A percentile compares a stretch with the other conserved stretches of the same genome.
Conservation (phyloP, 176 grass and related monocot genomes). For the Saccharum officinarum region DNA sequence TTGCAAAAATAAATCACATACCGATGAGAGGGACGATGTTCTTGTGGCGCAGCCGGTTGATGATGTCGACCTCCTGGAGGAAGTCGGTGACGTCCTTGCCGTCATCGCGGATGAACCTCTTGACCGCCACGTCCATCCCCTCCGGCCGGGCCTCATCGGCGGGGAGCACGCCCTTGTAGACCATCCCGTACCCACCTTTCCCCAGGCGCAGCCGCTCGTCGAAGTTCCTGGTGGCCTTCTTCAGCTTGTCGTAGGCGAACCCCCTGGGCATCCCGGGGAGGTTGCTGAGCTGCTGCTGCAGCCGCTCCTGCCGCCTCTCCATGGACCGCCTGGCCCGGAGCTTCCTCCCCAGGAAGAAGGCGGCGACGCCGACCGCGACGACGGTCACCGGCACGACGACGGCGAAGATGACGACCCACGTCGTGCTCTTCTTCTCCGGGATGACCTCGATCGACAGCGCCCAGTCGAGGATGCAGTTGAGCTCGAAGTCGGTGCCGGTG, state of each 20-base stretch:
- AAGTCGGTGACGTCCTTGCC: constrained; percentile 46
- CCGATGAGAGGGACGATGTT: constrained; percentile 57
- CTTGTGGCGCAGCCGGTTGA: constrained; percentile 57
- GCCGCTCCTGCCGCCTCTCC: constrained; percentile 24
- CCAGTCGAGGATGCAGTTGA: constrained; percentile 79
- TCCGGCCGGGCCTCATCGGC: constrained; percentile 3
- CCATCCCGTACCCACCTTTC: constrained; percentile 43
- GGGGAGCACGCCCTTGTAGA: constrained; percentile 48
- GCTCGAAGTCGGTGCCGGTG: constrained; percentile 49
- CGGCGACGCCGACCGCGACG: neutral
- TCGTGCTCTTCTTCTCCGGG: neutral
- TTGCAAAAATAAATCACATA: neutral
- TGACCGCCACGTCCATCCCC: constrained; percentile 50
- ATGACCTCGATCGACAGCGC: constrained; percentile 43
- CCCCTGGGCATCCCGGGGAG: constrained; percentile 50
- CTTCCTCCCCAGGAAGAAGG: neutral
- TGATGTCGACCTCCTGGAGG: constrained; percentile 57
- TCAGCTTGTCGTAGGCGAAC: constrained; percentile 40
- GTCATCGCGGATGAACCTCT: constrained; percentile 45
- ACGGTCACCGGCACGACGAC: neutral
- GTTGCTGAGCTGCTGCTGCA: constrained; percentile 39
- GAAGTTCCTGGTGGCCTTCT: constrained; percentile 53
- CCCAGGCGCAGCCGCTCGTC: constrained; percentile 38
- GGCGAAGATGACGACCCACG: constrained; percentile 4
- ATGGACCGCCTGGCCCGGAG: neutral